Base-by-base conservation (phyloP, 805 yeast species). In the Starmerella etchellsii region DNA sequence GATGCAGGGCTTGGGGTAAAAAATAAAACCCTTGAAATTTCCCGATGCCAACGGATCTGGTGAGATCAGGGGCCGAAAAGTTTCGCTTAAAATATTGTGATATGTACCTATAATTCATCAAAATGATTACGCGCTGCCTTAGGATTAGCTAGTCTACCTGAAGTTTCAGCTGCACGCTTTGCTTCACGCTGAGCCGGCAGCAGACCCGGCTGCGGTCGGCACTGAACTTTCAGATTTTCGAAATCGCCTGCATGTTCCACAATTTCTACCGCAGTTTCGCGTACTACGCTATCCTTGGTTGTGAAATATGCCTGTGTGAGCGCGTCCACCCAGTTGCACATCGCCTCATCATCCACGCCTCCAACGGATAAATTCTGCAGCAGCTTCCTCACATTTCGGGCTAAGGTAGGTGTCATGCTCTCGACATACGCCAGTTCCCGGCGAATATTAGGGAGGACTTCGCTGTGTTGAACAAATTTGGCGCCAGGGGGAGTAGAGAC, bases 261-360 rank as follows among this genome's bases (percentile, higher is more conserved):
- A 3, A 46, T 46, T n/a, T 43, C 46, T 7, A 14, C 16, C 8
- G 50, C 50, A 2, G 40, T 24, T 13, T 41, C 24, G 21, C 23
- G 34, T 18, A 45, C 32, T n/a, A 19, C 38, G 3, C 31, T 16
- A 14, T 36, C 26, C 24, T 36, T n/a, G 8, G 38, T 37, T 19
- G 20, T 14, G 22, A 25, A 40, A 18, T 31, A 38, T 8, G 44
- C 44, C 34, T 43, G 44, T 27, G 40, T 39, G 18, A 46, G 23
- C 13, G 47, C 42, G 3, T 32, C 42, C 5, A 42, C 51, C 51
- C 51, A 47, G 11, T 19, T n/a, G 18, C 49, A 45, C 37, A 50
- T 29, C 20, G 26, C 39, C 19, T 42, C 41, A 30, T 39, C 39
- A 13, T 41, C 39, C 14, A 31, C 50, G 20, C 44, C 46, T 16